Base-by-base conservation (phyloP, 176 grass and related monocot species). In the Secale cereale region DNA sequence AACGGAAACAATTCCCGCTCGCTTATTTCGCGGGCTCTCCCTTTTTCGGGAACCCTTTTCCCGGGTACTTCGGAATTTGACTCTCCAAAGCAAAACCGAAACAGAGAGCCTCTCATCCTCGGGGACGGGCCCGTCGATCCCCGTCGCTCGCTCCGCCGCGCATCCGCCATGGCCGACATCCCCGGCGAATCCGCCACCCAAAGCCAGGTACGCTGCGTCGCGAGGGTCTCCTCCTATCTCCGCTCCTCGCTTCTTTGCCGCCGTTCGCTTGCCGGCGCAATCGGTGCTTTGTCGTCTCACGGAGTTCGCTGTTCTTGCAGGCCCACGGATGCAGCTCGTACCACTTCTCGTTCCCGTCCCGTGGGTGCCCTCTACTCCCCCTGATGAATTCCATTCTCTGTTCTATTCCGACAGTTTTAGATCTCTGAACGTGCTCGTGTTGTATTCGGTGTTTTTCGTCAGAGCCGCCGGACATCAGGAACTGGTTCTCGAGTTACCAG, bases 401-500 rank as follows among this genome's bases (percentile, higher is more conserved):
- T 69, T 23, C 45, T 71, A 85, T 14, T 66, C 22, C 16, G 26
- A 17, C 81, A 29, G 43, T 8, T 36, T 85, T 52, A 64, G 70
- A 85, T 70, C 64, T 69, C n/a, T 50, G 10, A 28, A 0, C 36
- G 29, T 39, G 11, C 59, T 84, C 40, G 71, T 59, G 12, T 22
- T 59, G 5, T 62, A 78, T 59, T 73, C 2, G 45, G 0, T 59
- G 14, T 68, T 82, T 67, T 76, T 78, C 48, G 46, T 86, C 90
- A 97, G 95, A 94, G 85, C 95, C 92, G 22, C 90, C 88, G 52
- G 92, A 94, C 71, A 90, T 97, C 76, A 87, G 79, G 50, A 94
- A 97, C 33, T 97, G 95, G 95, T 94, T 97, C 83, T 82, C 88
- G 29, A 91, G 95, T 77, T 97, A 97, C 41, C 81, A 86, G 67